Conservation (phyloP, 192 early-diverging fungal species). For the Coemansia sp. region DNA sequence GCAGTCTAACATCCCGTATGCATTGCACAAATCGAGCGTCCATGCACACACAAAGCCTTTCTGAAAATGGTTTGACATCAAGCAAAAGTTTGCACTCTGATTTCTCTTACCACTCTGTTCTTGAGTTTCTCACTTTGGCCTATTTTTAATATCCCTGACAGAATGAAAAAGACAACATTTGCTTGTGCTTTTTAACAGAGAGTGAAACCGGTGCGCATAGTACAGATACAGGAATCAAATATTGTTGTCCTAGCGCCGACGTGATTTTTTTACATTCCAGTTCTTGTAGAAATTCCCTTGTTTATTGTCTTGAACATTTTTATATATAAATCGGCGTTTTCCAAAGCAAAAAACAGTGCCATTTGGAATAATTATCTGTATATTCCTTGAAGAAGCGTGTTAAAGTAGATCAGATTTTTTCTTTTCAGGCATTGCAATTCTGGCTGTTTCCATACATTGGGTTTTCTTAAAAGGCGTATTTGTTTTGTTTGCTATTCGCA, state of each 20-base stretch:
- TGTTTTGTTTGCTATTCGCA: not conserved
- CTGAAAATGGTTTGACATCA: constrained; percentile 6
- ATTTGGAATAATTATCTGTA: not conserved
- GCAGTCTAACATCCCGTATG: not conserved
- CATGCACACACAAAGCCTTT: not conserved
- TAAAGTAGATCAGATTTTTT: not conserved
- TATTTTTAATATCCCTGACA: not conserved
- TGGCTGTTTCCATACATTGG: not conserved
- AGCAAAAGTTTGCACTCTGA: not conserved
- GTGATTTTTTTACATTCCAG: not conserved
- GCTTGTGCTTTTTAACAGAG: not conserved
- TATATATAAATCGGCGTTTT: not conserved
- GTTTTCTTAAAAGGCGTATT: not conserved
- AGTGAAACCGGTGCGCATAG: not conserved
- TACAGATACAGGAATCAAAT: not conserved
- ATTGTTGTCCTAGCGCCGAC: not conserved
- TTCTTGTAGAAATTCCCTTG: not conserved
- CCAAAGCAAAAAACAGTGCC: not conserved
- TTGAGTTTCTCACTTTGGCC: not conserved
- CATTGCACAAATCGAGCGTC: not conserved
- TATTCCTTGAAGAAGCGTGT: not conserved
- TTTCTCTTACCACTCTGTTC: not conserved
- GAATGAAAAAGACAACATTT: not conserved
- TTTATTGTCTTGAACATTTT: not conserved
- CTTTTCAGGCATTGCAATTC: not conserved